phyloP scores from a whole-genome alignment of 768 basidiomycete genomes.

The Kwoniella pini region DNA sequence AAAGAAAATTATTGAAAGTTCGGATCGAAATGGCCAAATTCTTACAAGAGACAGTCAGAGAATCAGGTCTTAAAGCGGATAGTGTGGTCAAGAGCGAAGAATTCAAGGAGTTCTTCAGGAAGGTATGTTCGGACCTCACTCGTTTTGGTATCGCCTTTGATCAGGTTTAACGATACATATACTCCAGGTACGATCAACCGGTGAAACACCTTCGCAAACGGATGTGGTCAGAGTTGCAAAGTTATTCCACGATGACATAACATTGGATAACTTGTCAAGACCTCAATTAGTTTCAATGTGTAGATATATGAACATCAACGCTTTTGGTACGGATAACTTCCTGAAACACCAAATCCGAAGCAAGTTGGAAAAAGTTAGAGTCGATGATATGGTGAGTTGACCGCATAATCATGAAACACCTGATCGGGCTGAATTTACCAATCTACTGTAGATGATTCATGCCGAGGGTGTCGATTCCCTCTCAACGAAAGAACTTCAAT shows the following conservation, averaged over 20 bases:
- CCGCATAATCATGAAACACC: no score
- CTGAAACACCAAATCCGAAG: constrained; percentile 85
- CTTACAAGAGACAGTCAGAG: constrained; percentile 92
- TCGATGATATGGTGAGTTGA: constrained; percentile 70
- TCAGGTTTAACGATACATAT: no score
- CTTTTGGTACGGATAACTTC: constrained; percentile 98
- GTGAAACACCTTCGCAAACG: constrained; percentile 82
- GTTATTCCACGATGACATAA: constrained; percentile 95
- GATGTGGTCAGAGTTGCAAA: constrained; percentile 95
- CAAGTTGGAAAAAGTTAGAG: constrained; percentile 75
- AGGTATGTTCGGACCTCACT: constrained; percentile 59
- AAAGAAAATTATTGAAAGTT: constrained; percentile 90
- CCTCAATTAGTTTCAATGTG: constrained; percentile 98
- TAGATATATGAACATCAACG: constrained; percentile 96
- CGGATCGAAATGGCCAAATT: constrained; percentile 99
- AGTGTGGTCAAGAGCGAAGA: constrained; percentile 86
- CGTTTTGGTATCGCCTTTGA: not conserved
- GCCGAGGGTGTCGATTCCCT: constrained; percentile 86
- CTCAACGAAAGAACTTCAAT: constrained; percentile 86
- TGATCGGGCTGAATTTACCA: no score
- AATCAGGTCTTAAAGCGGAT: constrained; percentile 89
- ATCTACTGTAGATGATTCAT: constrained; percentile 72
- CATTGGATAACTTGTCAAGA: constrained; percentile 93
- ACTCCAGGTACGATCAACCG: constrained; percentile 82
- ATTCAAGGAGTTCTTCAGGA: constrained; percentile 99